Evolutionary conservation across 495 filamentous ascomycete species (phyloP).

Genomic region (Diplogelasinospora grovesii): DNA sequence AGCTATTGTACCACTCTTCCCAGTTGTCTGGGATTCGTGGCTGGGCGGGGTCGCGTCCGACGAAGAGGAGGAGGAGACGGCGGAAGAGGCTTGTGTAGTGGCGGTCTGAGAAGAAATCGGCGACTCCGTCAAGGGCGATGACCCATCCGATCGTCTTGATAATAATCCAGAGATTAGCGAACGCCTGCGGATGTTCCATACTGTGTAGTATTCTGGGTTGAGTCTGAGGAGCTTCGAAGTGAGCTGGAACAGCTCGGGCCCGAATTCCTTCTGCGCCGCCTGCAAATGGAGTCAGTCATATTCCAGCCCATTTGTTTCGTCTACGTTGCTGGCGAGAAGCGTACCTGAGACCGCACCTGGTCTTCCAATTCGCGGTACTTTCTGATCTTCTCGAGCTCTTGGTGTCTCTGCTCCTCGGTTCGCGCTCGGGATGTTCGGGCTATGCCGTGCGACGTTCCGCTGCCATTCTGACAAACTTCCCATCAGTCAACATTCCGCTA

Average conservation of each 20-base stretch:
- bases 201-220: constrained; percentile 97
- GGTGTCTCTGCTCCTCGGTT: constrained; percentile 58
- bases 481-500: constrained; percentile 22
- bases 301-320: too few relatives aligned
- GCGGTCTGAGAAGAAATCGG: constrained; percentile 47
- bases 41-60: constrained; percentile 41
- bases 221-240: constrained; percentile 72
- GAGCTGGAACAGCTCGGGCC: constrained; percentile 58
- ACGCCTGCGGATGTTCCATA: constrained; percentile 91
- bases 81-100: constrained; percentile 47
- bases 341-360: constrained; percentile 54
- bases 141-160: constrained; percentile 43
- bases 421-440: constrained; percentile 47
- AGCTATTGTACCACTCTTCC: constrained; percentile 52
- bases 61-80: constrained; percentile 39
- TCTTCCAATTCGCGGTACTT: constrained; percentile 69
- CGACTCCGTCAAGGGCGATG: constrained; percentile 48
- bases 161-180: constrained; percentile 52
- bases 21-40: constrained; percentile 43
- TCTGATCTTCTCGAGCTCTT: constrained; percentile 70
- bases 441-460: constrained; percentile 64
- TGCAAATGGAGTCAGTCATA: background rate
- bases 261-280: constrained; percentile 49
- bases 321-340: too few relatives aligned
- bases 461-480: constrained; percentile 20